Evolutionary conservation across 2,329 filamentous ascomycete species (phyloP).

Genomic region (Ceratocystis diversiconidia): DNA sequence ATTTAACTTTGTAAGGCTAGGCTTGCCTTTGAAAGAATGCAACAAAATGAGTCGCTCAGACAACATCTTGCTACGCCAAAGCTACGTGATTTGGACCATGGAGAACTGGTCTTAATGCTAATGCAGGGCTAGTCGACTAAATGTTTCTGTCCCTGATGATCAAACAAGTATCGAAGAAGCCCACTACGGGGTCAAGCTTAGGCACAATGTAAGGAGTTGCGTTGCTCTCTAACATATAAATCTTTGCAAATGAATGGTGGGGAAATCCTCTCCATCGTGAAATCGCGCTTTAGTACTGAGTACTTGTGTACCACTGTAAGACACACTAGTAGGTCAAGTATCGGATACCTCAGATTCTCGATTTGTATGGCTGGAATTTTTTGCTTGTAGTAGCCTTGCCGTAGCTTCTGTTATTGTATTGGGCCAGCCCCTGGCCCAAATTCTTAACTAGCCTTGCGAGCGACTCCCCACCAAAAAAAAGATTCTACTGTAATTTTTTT

Average conservation of each 20-base stretch:
- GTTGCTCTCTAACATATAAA: too few species aligned
- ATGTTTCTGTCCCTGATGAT: constrained; percentile 9
- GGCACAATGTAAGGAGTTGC: too few species aligned
- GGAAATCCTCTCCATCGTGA: too few species aligned
- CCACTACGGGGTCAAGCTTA: too few species aligned
- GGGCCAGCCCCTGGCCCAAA: neutral
- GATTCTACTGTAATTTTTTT: neutral
- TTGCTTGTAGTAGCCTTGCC: neutral
- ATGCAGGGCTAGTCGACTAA: neutral
- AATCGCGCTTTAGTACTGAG: too few species aligned
- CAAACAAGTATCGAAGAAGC: neutral
- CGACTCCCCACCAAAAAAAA: neutral
- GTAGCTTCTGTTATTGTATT: neutral
- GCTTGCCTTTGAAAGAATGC: neutral
- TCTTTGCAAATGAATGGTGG: too few species aligned
- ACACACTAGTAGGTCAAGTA: neutral
- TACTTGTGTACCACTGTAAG: too few species aligned
- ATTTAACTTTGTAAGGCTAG: neutral
- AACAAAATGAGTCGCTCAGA: neutral
- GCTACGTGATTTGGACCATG: too few species aligned
- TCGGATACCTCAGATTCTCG: neutral
- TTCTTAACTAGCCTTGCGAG: neutral
- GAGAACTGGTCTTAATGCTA: neutral
- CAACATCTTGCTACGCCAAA: neutral
- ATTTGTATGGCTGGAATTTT: neutral